phyloP scores from a whole-genome alignment of 139 green algal species.

The Mychonastes homosphaera region DNA sequence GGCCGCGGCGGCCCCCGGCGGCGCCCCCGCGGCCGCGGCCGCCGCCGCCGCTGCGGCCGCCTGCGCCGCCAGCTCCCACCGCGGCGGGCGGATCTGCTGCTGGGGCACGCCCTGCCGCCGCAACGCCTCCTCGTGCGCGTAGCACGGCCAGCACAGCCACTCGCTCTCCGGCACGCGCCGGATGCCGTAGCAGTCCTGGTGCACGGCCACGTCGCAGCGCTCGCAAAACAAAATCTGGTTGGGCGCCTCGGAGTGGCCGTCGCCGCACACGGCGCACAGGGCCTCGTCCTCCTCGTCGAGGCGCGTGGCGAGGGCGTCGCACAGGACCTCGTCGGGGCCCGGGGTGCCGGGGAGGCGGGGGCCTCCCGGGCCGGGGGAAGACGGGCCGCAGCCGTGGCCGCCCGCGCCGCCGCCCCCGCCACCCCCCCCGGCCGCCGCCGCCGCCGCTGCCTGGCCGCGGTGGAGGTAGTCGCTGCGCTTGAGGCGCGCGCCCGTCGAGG shows the following conservation, averaged over 20 bases:
- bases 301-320: neutral
- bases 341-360: neutral
- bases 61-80: slow-evolving; percentile 50
- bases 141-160: slow-evolving; percentile 87
- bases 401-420: slow-evolving; percentile 2
- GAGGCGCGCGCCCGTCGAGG: slow-evolving; percentile 6
- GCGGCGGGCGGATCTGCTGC: slow-evolving; percentile 52
- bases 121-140: slow-evolving; percentile 49
- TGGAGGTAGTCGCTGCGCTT: slow-evolving; percentile 1
- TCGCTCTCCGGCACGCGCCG: slow-evolving; percentile 41
- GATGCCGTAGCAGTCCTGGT: slow-evolving; percentile 65
- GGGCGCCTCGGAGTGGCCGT: slow-evolving; percentile 50
- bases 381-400: slow-evolving; percentile 17
- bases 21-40: slow-evolving; percentile 8
- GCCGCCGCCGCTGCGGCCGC: neutral
- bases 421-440: neutral
- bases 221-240: slow-evolving; percentile 91
- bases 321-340: neutral
- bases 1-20: neutral
- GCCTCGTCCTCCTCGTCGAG: slow-evolving; percentile 77
- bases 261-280: slow-evolving; percentile 75
- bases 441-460: neutral
- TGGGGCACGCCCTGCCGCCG: slow-evolving; percentile 31
- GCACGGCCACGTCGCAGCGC: slow-evolving; percentile 81
- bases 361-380: neutral